Evolutionary conservation across 2,329 filamentous ascomycete genomes (phyloP).

Genomic region (Beauveria bassiana): DNA sequence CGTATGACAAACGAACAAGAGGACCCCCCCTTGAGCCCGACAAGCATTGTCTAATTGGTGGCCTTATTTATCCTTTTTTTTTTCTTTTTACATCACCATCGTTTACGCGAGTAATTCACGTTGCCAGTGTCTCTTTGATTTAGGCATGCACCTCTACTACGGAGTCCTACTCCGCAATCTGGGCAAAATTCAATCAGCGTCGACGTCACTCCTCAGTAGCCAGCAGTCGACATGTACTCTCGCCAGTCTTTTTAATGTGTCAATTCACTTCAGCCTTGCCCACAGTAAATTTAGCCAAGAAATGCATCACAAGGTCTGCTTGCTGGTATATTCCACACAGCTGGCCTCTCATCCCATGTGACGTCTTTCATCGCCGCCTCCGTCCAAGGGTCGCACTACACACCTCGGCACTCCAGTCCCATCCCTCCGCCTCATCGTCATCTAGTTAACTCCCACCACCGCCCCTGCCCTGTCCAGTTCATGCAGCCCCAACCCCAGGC

Average conservation of each 20-base stretch:
- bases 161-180: neutral
- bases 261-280: neutral
- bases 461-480: neutral
- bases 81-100: neutral
- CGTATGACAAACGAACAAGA: neutral
- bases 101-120: slow-evolving; percentile 2
- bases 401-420: neutral
- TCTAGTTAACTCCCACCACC: neutral
- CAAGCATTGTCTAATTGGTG: neutral
- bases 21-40: neutral
- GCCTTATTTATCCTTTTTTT: neutral
- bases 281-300: neutral
- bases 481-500: slow-evolving; percentile 1
- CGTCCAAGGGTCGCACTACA: neutral
- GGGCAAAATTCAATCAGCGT: neutral
- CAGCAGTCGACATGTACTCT: too few relatives aligned
- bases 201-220: too few relatives aligned
- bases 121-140: too few relatives aligned
- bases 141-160: too few relatives aligned
- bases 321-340: neutral
- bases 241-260: neutral
- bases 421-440: neutral
- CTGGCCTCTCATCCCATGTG: neutral
- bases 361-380: neutral
- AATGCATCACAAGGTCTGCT: neutral